Evolutionary conservation across 129 eudicot species (phyloP).

Genomic region (Helianthus annuus): HanXRQr2.0-SUNRISE NC_035441.2:10810135-10810634

Average conservation of each 20-base stretch:
- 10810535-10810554: conserved; percentile 6
- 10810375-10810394: conserved; percentile 18
- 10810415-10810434: conserved; percentile 15
- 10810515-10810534: conserved; percentile 20
- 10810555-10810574: conserved; percentile 37
- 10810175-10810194: too few relatives aligned
- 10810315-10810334: neutral
- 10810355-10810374: conserved; percentile 18
- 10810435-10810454: too few relatives aligned
- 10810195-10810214: too few relatives aligned
- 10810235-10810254: too few relatives aligned
- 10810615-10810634: conserved; percentile 12
- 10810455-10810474: neutral
- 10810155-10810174: too few relatives aligned
- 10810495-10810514: neutral
- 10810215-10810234: too few relatives aligned
- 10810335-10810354: conserved; percentile 22
- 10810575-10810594: conserved; percentile 12
- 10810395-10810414: conserved; percentile 23
- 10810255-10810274: too few relatives aligned
- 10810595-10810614: conserved; percentile 24
- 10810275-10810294: neutral
- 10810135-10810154: too few relatives aligned
- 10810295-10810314: neutral
- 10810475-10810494: conserved; percentile 8